These are phyloP conservation scores for Tricholoma furcatifolium DNA, from an alignment of 768 basidiomycete genomes.

Conservation along the genomic window DNA sequence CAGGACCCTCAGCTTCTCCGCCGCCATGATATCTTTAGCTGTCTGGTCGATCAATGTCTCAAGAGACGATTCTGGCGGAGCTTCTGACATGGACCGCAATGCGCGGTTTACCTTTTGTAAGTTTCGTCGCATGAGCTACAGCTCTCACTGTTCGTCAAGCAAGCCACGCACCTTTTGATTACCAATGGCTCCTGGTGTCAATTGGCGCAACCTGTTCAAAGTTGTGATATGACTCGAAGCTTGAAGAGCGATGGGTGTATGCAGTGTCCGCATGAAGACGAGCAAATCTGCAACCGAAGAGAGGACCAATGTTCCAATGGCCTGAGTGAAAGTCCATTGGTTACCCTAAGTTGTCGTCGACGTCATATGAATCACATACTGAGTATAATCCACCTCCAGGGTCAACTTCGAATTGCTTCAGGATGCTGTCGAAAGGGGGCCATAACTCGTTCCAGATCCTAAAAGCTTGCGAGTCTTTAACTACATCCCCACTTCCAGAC, in stretches of 20 bases:
- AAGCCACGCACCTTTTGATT: slow-evolving; percentile 44
- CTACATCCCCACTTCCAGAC: slow-evolving; percentile 23
- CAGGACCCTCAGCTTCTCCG: slow-evolving; percentile 63
- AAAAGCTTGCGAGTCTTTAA: slow-evolving; percentile 30
- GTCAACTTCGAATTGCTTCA: slow-evolving; percentile 49
- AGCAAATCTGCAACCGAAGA: slow-evolving; percentile 67
- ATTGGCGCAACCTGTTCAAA: slow-evolving; percentile 47
- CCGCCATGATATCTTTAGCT: slow-evolving; percentile 62
- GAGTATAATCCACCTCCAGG: slow-evolving; percentile 38
- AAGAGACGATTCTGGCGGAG: slow-evolving; percentile 42
- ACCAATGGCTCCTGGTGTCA: slow-evolving; percentile 47
- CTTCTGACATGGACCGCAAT: slow-evolving; percentile 48
- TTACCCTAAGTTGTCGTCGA: not conserved
- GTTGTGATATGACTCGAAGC: slow-evolving; percentile 47
- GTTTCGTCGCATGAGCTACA: not conserved
- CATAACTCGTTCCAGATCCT: slow-evolving; percentile 76
- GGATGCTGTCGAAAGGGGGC: slow-evolving; percentile 62
- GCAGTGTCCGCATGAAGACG: slow-evolving; percentile 57
- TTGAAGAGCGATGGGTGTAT: slow-evolving; percentile 52
- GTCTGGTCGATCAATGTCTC: slow-evolving; percentile 54
- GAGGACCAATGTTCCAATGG: slow-evolving; percentile 51
- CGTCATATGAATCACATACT: slow-evolving; percentile 26
- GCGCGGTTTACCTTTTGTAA: slow-evolving; percentile 51
- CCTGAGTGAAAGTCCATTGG: slow-evolving; percentile 32
- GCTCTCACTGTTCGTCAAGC: slow-evolving; percentile 3